Conservation (phyloP, 2,329 filamentous ascomycete genomes). For the Chaetomium strumarium region DNA sequence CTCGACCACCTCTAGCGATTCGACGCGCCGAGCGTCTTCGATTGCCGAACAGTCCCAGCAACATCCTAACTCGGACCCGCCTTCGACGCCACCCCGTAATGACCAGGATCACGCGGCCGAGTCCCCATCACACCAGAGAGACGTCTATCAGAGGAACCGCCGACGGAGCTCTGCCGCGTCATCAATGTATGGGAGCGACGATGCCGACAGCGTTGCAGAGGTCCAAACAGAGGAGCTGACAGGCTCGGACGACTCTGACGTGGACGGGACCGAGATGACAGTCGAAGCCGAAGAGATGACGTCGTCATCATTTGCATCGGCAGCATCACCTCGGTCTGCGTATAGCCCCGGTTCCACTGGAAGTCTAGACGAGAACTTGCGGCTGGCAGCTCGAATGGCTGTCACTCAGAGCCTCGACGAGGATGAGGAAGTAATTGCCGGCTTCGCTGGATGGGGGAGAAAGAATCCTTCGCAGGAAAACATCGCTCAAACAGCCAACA, state of each 20-base stretch:
- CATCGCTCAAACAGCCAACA: not conserved
- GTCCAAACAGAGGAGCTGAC: conserved; percentile 47
- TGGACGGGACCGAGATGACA: conserved; percentile 75
- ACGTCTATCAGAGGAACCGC: conserved; percentile 55
- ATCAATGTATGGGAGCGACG: conserved; percentile 56
- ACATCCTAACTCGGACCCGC: conserved; percentile 41
- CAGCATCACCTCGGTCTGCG: conserved; percentile 53
- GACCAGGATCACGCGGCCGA: conserved; percentile 51
- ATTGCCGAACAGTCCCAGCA: conserved; percentile 35
- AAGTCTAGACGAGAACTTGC: conserved; percentile 69
- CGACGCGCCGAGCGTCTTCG: conserved; percentile 66
- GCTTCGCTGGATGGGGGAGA: conserved; percentile 66
- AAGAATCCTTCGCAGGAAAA: conserved; percentile 35
- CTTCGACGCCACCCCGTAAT: conserved; percentile 58
- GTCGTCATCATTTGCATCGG: conserved; percentile 62
- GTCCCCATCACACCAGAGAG: conserved; percentile 60
- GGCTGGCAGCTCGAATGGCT: conserved; percentile 68
- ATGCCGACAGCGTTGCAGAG: conserved; percentile 51
- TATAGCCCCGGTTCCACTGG: conserved; percentile 61
- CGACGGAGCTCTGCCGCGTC: conserved; percentile 63
- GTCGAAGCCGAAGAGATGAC: conserved; percentile 75
- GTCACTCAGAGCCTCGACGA: conserved; percentile 64
- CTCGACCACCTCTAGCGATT: conserved; percentile 73
- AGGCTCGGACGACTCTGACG: conserved; percentile 49
- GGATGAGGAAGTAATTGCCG: conserved; percentile 66